Conservation (phyloP, 108 stramenopile species). For the Chaetoceros tenuissimus region DNA sequence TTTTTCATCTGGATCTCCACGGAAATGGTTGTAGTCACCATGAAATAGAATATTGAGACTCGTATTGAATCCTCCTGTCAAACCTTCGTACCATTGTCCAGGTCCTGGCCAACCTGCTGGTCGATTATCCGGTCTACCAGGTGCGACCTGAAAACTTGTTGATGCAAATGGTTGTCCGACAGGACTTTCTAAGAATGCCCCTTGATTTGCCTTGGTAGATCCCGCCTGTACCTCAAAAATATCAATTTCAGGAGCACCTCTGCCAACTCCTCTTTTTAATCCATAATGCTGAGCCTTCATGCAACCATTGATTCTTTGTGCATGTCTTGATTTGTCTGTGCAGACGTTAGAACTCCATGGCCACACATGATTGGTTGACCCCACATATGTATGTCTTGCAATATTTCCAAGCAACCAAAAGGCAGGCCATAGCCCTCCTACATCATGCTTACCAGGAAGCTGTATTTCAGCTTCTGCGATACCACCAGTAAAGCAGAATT, state of each 20-base stretch:
- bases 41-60: constrained; percentile 89
- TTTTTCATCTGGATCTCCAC: constrained; percentile 47
- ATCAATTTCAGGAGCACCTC: constrained; percentile 98
- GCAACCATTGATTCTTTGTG: constrained; percentile 76
- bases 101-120: constrained; percentile 80
- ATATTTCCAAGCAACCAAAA: constrained; percentile 97
- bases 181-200: constrained; percentile 47
- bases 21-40: constrained; percentile 86
- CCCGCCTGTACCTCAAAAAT: constrained; percentile 91
- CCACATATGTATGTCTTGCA: constrained; percentile 93
- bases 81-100: constrained; percentile 86
- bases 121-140: constrained; percentile 55
- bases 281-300: constrained; percentile 80
- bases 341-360: constrained; percentile 70
- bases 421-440: constrained; percentile 96
- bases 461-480: constrained; percentile 81
- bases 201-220: constrained; percentile 44
- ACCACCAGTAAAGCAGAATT: constrained; percentile 98
- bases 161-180: constrained; percentile 84
- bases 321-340: constrained; percentile 36
- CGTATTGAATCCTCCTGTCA: constrained; percentile 69
- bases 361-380: constrained; percentile 83
- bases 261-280: constrained; percentile 58
- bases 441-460: constrained; percentile 73
- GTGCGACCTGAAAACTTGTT: constrained; percentile 82